phyloP scores from a whole-genome alignment of 1,139 yeast genomes.

The Sugiyamaella neomexicana region DNA sequence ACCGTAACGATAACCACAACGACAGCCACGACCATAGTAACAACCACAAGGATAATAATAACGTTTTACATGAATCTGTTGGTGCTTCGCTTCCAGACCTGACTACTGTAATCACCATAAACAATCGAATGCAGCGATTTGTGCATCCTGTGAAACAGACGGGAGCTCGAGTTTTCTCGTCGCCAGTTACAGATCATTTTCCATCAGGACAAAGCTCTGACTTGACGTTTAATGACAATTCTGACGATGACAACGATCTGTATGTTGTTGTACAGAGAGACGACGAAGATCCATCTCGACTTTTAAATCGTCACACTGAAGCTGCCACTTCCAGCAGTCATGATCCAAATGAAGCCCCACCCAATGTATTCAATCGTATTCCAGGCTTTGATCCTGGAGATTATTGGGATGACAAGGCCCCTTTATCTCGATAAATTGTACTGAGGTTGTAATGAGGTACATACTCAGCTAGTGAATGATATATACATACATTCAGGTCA shows the following conservation, averaged over 20 bases:
- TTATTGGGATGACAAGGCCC: conserved; percentile 37
- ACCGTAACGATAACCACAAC: neutral
- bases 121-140: conserved; percentile 10
- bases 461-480: too few relatives aligned
- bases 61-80: neutral
- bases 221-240: conserved; percentile 5
- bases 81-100: neutral
- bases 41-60: neutral
- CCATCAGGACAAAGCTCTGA: conserved; percentile 2
- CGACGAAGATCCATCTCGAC: too few relatives aligned
- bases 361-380: conserved; percentile 25
- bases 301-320: too few relatives aligned
- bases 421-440: conserved; percentile 4
- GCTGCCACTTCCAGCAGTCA: neutral
- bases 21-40: neutral
- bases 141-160: conserved; percentile 13
- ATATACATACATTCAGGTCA: too few relatives aligned
- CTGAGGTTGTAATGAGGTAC: too few relatives aligned
- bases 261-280: neutral
- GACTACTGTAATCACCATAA: conserved; percentile 5
- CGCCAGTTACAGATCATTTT: neutral
- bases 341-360: conserved; percentile 16
- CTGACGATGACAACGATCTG: conserved; percentile 11
- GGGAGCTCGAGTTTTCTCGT: neutral
- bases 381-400: conserved; percentile 39